Conservation (phyloP, 2,329 filamentous ascomycete genomes). For the Madurella fahalii region DNA sequence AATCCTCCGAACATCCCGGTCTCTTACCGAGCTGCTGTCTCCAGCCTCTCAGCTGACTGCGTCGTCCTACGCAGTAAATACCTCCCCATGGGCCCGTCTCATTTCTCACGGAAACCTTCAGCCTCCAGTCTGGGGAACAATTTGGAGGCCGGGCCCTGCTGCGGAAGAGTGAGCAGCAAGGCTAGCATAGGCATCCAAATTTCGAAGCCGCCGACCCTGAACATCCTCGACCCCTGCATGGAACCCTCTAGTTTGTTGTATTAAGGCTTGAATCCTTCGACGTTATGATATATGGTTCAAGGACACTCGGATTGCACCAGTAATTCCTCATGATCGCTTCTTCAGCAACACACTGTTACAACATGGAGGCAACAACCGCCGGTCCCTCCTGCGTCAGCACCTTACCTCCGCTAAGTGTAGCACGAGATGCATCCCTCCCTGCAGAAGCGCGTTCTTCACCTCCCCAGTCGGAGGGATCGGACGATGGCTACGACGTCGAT, state of each 20-base stretch:
- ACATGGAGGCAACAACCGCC: neutral
- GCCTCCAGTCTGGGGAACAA: neutral
- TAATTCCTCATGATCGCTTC: neutral
- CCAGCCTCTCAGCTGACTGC: conserved; percentile 13
- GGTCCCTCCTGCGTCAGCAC: neutral
- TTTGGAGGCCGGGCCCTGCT: neutral
- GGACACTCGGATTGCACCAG: neutral
- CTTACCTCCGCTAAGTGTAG: conserved; percentile 1
- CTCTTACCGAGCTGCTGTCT: conserved; percentile 2
- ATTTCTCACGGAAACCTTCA: neutral
- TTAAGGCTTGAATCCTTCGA: neutral
- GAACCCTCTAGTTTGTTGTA: neutral
- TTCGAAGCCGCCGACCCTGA: neutral
- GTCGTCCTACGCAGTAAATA: neutral
- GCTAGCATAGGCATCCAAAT: neutral
- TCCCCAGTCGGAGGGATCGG: conserved; percentile 12
- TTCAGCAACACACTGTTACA: neutral
- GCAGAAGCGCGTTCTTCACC: conserved; percentile 3
- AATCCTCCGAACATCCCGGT: conserved; percentile 11
- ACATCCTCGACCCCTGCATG: neutral
- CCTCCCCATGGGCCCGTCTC: neutral
- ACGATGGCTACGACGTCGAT: conserved; percentile 42
- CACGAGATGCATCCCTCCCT: conserved; percentile 17
- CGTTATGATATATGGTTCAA: no score
- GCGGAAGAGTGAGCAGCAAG: neutral